phyloP scores from a whole-genome alignment of 495 filamentous ascomycete genomes.

The Trichoderma orchidacearum region DNA sequence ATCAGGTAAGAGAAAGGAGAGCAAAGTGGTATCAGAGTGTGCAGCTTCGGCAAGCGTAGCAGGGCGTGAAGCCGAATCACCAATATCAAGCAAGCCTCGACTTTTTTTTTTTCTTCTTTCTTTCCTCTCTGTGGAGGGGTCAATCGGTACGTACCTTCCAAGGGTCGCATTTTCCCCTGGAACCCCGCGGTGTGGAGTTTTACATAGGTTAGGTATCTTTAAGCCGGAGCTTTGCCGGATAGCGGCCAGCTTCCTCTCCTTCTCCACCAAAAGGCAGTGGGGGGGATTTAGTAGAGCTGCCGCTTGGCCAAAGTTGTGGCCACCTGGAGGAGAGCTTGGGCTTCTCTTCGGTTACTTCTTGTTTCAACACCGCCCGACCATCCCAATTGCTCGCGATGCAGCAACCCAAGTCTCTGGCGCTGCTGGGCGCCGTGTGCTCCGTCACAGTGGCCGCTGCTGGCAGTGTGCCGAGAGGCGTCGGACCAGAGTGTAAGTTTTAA shows the following conservation, averaged over 20 bases:
- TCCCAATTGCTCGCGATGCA: not conserved
- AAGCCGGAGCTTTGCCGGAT: not conserved
- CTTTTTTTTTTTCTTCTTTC: not conserved
- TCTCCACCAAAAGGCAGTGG: not conserved
- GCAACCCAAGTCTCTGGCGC: conserved; percentile 4
- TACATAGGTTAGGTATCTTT: not conserved
- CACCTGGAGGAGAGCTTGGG: not conserved
- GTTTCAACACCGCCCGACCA: not conserved
- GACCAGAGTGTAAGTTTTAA: conserved; percentile 20
- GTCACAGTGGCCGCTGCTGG: conserved; percentile 13
- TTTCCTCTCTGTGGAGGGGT: not conserved
- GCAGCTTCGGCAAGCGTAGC: not conserved
- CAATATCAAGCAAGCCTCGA: not conserved
- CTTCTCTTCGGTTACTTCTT: not conserved
- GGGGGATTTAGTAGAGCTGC: not conserved
- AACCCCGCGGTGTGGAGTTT: not conserved
- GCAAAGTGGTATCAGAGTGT: not conserved
- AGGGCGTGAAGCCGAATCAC: not conserved
- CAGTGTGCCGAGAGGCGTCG: conserved; percentile 18
- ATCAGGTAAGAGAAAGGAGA: not conserved
- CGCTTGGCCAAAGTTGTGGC: not conserved
- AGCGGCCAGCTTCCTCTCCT: not conserved
- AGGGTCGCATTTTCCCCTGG: not conserved
- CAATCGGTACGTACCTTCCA: no score
- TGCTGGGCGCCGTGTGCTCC: conserved; percentile 15